Evolutionary conservation across 129 eudicot genomes (phyloP).

Genomic region (Helichrysum umbraculigerum): DNA sequence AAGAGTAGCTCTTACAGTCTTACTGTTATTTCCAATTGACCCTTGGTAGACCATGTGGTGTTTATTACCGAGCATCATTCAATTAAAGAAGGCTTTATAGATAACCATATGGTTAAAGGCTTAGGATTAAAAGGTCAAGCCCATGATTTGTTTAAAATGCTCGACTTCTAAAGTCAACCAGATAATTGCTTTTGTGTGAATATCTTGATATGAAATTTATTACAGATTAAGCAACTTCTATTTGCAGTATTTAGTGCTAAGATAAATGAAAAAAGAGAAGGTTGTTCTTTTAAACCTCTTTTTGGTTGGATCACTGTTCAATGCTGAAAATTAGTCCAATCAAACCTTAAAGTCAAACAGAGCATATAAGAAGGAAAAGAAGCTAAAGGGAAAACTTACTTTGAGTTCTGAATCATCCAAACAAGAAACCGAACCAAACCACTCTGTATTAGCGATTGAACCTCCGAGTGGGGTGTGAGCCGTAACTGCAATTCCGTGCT

Average conservation of each 20-base stretch:
- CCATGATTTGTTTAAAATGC: background rate
- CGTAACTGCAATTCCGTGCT: slow-evolving; percentile 72
- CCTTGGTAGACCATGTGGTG: background rate
- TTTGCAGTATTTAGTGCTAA: background rate
- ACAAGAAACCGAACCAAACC: slow-evolving; percentile 89
- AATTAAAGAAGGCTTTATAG: background rate
- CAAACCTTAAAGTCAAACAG: background rate
- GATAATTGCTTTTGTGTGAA: background rate
- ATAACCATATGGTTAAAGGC: background rate
- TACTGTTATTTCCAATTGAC: too few species aligned
- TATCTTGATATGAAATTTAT: background rate
- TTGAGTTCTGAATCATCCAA: slow-evolving; percentile 59
- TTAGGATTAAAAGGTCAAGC: background rate
- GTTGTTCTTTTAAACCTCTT: background rate
- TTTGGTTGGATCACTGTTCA: background rate
- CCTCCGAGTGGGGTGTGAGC: slow-evolving; percentile 84
- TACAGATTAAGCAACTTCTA: background rate
- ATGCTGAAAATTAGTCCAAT: background rate
- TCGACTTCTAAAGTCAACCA: background rate
- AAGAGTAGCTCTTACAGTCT: too few species aligned
- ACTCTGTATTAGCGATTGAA: slow-evolving; percentile 63
- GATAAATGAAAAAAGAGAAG: background rate
- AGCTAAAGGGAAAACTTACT: slow-evolving; percentile 35
- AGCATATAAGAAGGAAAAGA: background rate
- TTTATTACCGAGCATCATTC: background rate